These are phyloP conservation scores for Rosa multiflora DNA, from an alignment of 306 rosid species.

Conservation along the genomic window DNA sequence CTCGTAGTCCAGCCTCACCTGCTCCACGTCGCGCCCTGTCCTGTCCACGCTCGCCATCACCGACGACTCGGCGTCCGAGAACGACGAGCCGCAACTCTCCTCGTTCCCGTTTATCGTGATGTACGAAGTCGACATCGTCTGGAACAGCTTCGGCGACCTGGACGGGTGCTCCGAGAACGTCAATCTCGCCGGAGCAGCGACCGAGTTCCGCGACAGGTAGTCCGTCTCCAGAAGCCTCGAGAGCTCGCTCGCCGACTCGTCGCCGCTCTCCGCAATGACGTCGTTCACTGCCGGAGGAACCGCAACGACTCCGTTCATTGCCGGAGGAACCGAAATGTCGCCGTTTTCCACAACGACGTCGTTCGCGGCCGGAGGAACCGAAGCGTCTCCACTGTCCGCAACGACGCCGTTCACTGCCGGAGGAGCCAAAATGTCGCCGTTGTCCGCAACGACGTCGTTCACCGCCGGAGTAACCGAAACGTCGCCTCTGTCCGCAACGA, in stretches of 20 bases:
- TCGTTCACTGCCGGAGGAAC: neutral
- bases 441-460: neutral
- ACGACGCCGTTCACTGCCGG: neutral
- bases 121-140: conserved; percentile 53
- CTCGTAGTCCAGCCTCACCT: neutral
- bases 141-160: conserved; percentile 40
- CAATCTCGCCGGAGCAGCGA: conserved; percentile 9
- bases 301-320: neutral
- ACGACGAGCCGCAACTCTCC: conserved; percentile 82
- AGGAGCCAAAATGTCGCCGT: neutral
- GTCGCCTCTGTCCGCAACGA: neutral
- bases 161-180: conserved; percentile 52
- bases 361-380: neutral
- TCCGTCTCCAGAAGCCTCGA: neutral
- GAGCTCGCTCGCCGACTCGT: neutral
- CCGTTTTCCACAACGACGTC: neutral
- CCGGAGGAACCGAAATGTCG: neutral
- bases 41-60: conserved; percentile 65
- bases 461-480: neutral
- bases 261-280: neutral
- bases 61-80: conserved; percentile 60
- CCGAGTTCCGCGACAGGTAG: neutral
- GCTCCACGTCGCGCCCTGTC: conserved; percentile 15
- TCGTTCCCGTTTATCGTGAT: conserved; percentile 71
- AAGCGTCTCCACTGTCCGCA: neutral